Evolutionary conservation across 495 filamentous ascomycete genomes (phyloP).

Genomic region (Cryomyces minteri): DNA sequence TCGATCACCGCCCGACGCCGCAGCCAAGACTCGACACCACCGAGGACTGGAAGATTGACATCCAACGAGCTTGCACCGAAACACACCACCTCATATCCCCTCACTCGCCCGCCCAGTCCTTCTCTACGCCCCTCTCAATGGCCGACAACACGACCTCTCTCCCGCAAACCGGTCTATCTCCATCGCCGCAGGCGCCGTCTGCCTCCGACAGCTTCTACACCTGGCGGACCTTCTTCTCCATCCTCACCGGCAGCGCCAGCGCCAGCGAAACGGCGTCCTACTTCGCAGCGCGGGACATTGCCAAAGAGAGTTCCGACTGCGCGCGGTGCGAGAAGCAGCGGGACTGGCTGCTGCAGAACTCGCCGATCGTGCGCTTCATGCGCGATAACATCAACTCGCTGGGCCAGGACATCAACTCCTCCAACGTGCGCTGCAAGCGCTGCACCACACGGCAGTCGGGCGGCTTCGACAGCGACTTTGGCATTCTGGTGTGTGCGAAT

Average conservation of each 20-base stretch:
- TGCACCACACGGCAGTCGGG: conserved; percentile 52
- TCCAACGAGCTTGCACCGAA: no score
- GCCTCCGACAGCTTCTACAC: conserved; percentile 42
- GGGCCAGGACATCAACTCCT: conserved; percentile 48
- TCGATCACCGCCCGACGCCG: no score
- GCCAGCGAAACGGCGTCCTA: conserved; percentile 49
- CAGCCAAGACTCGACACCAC: no score
- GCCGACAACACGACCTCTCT: background rate
- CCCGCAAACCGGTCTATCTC: conserved; percentile 6
- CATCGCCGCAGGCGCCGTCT: conserved; percentile 28
- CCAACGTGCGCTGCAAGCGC: conserved; percentile 65
- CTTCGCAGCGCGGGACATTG: conserved; percentile 44
- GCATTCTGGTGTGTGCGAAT: conserved; percentile 84
- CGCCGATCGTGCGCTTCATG: conserved; percentile 75
- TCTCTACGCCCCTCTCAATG: background rate
- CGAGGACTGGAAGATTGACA: no score
- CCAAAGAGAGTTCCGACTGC: conserved; percentile 54
- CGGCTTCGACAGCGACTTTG: conserved; percentile 67
- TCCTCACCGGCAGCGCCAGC: conserved; percentile 52
- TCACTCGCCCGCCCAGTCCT: no score
- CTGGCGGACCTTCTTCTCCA: conserved; percentile 67
- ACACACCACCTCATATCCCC: no score
- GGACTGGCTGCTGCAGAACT: conserved; percentile 64
- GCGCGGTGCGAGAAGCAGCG: conserved; percentile 56
- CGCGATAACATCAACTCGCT: conserved; percentile 56